Conservation (phyloP, 495 filamentous ascomycete genomes). For the Xylaria telfairii region DNA sequence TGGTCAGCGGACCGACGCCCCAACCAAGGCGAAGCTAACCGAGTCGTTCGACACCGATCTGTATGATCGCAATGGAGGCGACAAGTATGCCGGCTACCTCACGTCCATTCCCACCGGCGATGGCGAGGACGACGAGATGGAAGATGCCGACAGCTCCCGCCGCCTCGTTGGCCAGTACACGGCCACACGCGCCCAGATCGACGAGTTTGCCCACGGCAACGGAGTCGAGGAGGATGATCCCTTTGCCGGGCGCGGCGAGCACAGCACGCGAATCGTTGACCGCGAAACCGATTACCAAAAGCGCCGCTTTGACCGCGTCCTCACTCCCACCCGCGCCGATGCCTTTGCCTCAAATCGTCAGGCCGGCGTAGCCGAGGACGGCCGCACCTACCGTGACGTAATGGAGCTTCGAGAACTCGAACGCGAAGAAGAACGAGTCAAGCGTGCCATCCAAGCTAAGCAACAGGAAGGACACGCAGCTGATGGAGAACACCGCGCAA, state of each 20-base stretch:
- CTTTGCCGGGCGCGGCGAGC: conserved; percentile 78
- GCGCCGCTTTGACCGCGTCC: conserved; percentile 82
- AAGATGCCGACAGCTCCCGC: conserved; percentile 72
- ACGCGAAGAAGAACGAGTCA: conserved; percentile 90
- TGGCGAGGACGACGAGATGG: conserved; percentile 86
- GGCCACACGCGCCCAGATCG: conserved; percentile 85
- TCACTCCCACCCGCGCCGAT: conserved; percentile 89
- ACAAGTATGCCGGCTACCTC: conserved; percentile 92
- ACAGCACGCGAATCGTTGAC: conserved; percentile 85
- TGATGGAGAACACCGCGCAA: conserved; percentile 63
- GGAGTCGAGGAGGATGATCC: conserved; percentile 93
- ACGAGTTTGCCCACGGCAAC: conserved; percentile 87
- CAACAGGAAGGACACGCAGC: conserved; percentile 64
- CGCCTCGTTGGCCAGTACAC: conserved; percentile 96
- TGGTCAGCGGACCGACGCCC: conserved; percentile 85
- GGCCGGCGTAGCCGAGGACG: conserved; percentile 66
- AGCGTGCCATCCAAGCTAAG: conserved; percentile 79
- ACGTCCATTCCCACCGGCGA: conserved; percentile 82
- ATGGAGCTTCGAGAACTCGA: conserved; percentile 93
- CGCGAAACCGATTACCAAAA: conserved; percentile 98
- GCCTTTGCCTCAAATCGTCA: conserved; percentile 81
- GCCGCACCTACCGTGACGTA: conserved; percentile 80
- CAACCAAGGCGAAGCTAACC: conserved; percentile 92
- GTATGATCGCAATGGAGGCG: conserved; percentile 79
- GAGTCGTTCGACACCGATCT: conserved; percentile 93